A percentile compares a stretch with the other conserved stretches of the same genome.
Evolutionary conservation across 1,284 basidiomycete species (phyloP).

Genomic region (Xerocomus nothofagi): DNA sequence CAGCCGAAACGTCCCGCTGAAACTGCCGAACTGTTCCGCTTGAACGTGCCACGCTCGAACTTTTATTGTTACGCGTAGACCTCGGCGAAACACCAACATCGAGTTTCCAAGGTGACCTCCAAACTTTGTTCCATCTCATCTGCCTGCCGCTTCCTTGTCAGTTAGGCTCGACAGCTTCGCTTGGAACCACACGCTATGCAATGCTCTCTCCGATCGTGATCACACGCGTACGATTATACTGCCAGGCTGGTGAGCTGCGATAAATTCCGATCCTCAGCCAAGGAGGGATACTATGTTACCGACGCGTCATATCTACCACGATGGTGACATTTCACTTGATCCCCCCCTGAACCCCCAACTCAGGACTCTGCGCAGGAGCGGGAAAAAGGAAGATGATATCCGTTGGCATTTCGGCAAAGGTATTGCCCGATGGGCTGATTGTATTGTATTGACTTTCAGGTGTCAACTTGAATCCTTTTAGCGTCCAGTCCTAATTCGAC

Average conservation of each 20-base stretch:
- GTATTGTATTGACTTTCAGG: too few relatives aligned
- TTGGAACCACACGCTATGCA: too few relatives aligned
- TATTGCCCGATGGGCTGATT: background rate
- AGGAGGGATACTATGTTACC: too few relatives aligned
- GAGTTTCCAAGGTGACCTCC: too few relatives aligned
- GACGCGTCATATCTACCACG: background rate
- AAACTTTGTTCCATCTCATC: background rate
- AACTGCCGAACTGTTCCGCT: slow-evolving; percentile 38
- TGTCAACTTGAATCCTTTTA: too few relatives aligned
- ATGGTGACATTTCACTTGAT: background rate
- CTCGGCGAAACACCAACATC: too few relatives aligned
- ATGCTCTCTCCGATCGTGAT: background rate
- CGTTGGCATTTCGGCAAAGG: background rate
- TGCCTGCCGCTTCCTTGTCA: background rate
- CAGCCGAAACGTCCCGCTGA: slow-evolving; percentile 15
- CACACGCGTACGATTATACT: too few relatives aligned
- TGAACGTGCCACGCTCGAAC: slow-evolving; percentile 49
- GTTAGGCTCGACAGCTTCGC: too few relatives aligned
- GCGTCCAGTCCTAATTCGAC: too few relatives aligned
- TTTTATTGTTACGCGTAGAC: too few relatives aligned
- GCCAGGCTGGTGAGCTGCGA: background rate
- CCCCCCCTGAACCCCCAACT: background rate
- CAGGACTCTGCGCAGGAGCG: too few relatives aligned
- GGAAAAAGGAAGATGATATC: background rate
- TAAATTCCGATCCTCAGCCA: too few relatives aligned